Evolutionary conservation across 805 yeast species (phyloP), one percentile per base, ranked within the genome.

Genomic region (Yarrowia deformans): DNA sequence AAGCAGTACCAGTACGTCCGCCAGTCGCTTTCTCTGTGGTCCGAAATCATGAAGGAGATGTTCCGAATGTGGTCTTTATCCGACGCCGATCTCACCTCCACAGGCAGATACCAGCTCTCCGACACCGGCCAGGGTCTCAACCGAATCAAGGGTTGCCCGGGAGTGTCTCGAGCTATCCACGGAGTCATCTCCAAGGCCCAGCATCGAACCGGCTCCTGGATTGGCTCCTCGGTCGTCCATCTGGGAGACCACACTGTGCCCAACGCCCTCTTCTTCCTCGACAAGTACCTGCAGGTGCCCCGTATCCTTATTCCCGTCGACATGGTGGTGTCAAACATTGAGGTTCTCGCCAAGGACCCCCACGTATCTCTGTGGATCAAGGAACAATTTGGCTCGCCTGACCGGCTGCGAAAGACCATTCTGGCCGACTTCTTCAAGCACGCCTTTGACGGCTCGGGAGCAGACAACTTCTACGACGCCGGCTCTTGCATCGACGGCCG

Each of bases 401-500:
- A 84, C 37, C 84, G 81, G n/a, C 78, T 90, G 70, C 83, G 87
- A 73, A 77, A 52, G 74, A 72, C 77, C 13, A 81, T 85, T 50
- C 74, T 84, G 52, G 76, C 82, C 54, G 87, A 84, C 80, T 85
- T 85, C 73, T 85, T 85, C 79, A 79, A 81, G 67, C 87, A 84
- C 72, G 88, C 87, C 0, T 85, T 89, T 77, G 92, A 89, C 76
- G 93, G 95, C 1, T 87, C 91, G 10, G 96, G 96, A 60, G 93
- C 93, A 10, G 92, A 90, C 75, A 90, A 90, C 77, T 90, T 88
- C 77, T 90, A 88, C 76, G 90, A 89, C 82, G 91, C 93, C 39
- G 96, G 96, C 1, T 87, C 91, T 1, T 90, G 96, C 78, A 90
- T 90, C 63, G 96, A 90, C 76, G 96, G 95, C 23, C 84, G 93